Base-by-base conservation (phyloP, 768 basidiomycete genomes). In the Termitomyces sp. region DNA sequence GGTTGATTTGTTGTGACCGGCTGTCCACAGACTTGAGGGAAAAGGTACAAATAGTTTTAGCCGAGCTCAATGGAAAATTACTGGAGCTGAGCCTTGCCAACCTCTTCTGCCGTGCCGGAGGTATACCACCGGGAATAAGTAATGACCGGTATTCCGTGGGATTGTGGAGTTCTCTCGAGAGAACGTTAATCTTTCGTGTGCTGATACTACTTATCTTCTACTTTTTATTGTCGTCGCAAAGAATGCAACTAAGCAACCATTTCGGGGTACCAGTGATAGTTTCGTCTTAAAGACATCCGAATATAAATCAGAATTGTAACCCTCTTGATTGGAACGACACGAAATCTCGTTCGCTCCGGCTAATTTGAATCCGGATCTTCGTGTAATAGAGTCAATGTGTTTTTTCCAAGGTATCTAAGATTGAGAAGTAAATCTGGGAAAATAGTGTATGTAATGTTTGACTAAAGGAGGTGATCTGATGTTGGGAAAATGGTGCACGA, bases 401-500 rank as follows among this genome's bases (percentile, higher is more conserved):
- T 50, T 50, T 50, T 50, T 32, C 12, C 26, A n/a, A 40, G 38
- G 38, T 53, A 30, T 40, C 26, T 30, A 7, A 43, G 38, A 14
- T 40, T 28, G 18, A 40, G 51, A 53, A 41, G 52, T 28, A 54
- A 32, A 13, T 41, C 38, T 54, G 53, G 40, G 28, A 32, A 54
- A 28, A 54, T 18, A 18, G 9, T 41, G 18, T n/a, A 54, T 54
- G 38, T 28, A 14, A 41, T n/a, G 18, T 41, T 43, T 41, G 52
- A 41, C 52, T 30, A 9, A 10, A 5, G 12, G 13, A 54, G 41
- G 51, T 40, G 28, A 52, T 12, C 12, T 53, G 26, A n/a, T 41
- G 59, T 54, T 61, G 62, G 59, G 66, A 59, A 67, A 67, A 57
- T 35, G n/a, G 28, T 53, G 52, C 38, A 53, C 52, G 52, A 52